Base-by-base conservation (phyloP, 768 basidiomycete species). In the Neoboletus magnificus region DNA sequence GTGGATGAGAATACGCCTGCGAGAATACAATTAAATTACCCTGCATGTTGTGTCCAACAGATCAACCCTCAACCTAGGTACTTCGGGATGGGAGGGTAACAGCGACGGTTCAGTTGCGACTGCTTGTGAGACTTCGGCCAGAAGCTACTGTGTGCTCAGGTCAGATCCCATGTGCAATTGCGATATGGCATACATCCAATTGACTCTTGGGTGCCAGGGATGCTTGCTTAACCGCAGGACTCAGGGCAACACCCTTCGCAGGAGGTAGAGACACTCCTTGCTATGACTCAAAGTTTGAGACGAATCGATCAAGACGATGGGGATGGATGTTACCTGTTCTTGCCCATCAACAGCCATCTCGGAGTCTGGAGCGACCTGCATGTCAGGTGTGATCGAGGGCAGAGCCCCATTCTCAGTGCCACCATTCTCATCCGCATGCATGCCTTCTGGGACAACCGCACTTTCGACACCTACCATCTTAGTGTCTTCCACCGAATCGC, bases 81-180 rank as follows among this genome's bases (percentile, higher is more conserved):
- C 15, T n/a, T 67, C 66, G 9, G 62, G 66, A 36, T 66, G 67
- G 3, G 60, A 67, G 8, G 64, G 66, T 25, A 66, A 39, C 3
- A 69, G 43, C 39, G 66, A 69, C 6, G 64, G 64, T 44, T 68
- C 61, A 4, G 64, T 71, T 20, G 68, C 69, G n/a, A 67, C 64
- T 23, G 64, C 62, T 61, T 66, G 66, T 4, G 68, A 66, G 41
- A 68, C 66, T 44, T 64, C 66, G 32, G 66, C 63, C 56, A 65
- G 36, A 54, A 69, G 66, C 68, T 69, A 50, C 29, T 37, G 35
- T 55, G 43, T 40, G 37, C 37, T 69, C 52, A 70, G 54, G 32
- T 56, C 44, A 70, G 45, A 57, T 62, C 45, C 48, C 35, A 58
- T 32, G 50, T 16, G 30, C 35, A 52, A 62, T 48, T 35, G 52